These are phyloP conservation scores for Lichina pygmaea DNA, from an alignment of 495 filamentous ascomycete genomes.

Conservation along the genomic window DNA sequence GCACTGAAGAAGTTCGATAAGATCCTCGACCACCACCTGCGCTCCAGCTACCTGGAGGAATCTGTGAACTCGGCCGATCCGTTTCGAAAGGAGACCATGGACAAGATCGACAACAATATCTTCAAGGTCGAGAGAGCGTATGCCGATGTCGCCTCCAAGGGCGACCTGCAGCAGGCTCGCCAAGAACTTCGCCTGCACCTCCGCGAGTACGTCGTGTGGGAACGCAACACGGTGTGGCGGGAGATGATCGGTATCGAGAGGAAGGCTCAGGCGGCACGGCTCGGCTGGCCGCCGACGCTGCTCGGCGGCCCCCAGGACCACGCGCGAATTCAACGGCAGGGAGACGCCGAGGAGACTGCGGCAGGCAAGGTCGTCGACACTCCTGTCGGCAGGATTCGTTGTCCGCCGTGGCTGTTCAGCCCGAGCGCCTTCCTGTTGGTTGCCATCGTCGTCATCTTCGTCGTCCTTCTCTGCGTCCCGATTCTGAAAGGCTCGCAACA, in stretches of 20 bases:
- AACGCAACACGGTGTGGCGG: conserved; percentile 94
- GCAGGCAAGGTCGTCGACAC: conserved; percentile 43
- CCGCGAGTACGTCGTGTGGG: conserved; percentile 95
- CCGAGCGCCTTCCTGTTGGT: conserved; percentile 56
- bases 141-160: conserved; percentile 52
- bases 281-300: conserved; percentile 54
- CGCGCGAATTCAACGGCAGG: conserved; percentile 44
- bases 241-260: conserved; percentile 97
- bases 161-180: conserved; percentile 42
- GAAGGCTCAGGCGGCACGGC: conserved; percentile 80
- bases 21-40: conserved; percentile 57
- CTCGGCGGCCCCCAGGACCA: conserved; percentile 50
- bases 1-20: conserved; percentile 98
- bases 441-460: conserved; percentile 41
- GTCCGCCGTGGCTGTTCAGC: conserved; percentile 63
- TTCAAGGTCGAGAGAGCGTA: conserved; percentile 50
- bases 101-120: conserved; percentile 42
- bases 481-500: conserved; percentile 70
- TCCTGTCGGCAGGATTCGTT: conserved; percentile 48
- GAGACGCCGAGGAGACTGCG: conserved; percentile 39
- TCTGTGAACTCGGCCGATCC: conserved; percentile 46
- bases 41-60: conserved; percentile 43
- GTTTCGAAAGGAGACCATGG: conserved; percentile 44
- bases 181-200: conserved; percentile 77
- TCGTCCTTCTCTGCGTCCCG: conserved; percentile 38